Evolutionary conservation across 495 filamentous ascomycete species (phyloP), one percentile per base, ranked within the genome.

Genomic region (Tuber magnatum): DNA sequence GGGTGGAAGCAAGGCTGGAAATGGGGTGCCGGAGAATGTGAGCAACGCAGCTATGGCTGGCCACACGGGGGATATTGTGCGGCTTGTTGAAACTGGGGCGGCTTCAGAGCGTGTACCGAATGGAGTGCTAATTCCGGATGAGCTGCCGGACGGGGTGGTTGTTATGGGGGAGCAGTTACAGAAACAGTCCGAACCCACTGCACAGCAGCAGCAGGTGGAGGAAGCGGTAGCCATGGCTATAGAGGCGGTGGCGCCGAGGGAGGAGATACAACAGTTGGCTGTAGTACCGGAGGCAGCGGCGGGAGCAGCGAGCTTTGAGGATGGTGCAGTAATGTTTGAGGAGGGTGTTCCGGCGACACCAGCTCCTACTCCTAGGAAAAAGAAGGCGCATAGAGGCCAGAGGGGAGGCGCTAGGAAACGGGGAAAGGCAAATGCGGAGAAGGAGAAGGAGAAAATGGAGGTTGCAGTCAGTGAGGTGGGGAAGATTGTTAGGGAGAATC

Each of bases 301-400:
- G 68, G 71, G 78, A 28, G 78, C 80, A 56, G 79, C 77, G 24
- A 68, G 75, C 48, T 77, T 81, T 44, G 74, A 79, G 38, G 61
- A 70, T 1, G 76, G 74, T 46, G 76, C 72, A 72, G 75, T 79
- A 46, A 71, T 75, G 41, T 70, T 73, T 71, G 70, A 61, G 40
- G 71, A 39, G 35, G 80, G 80, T 65, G 56, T 39, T 73, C 24
- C 32, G 8, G 32, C 40, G 41, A n/a, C 73, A 71, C 75, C 70
- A 73, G 70, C 69, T 73, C 76, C 81, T n/a, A 84, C 86, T 28
- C 87, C 87, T 69, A 88, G 90, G 43, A 94, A 94, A 85, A 95
- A 93, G 85, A 95, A 93, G 82, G 87, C 87, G 3, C 91, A 91
- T 70, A 89, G 95, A 76, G 95, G 95, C 22, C 89, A 90, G 51